These are phyloP conservation scores for Phytopythium boreale DNA, from an alignment of 352 stramenopile genomes.

Conservation along the genomic window DNA sequence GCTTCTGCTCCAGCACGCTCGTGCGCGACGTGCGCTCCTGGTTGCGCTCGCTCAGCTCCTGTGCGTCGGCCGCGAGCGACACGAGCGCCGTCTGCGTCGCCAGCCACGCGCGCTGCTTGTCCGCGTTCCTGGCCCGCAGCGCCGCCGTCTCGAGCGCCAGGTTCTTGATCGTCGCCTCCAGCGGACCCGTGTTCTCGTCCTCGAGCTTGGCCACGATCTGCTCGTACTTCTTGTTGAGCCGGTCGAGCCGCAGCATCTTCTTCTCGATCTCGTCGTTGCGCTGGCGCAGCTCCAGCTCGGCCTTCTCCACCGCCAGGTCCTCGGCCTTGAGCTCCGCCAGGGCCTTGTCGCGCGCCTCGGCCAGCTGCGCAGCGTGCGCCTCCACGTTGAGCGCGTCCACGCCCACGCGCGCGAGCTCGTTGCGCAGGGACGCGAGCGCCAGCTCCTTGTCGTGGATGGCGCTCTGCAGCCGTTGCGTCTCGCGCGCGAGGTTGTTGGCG, in stretches of 20 bases:
- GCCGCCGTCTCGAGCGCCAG: constrained; percentile 85
- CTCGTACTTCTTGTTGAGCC: constrained; percentile 95
- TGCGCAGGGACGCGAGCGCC: constrained; percentile 81
- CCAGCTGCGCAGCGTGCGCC: constrained; percentile 83
- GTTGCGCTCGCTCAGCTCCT: constrained; percentile 87
- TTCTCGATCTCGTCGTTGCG: constrained; percentile 96
- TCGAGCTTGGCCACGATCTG: constrained; percentile 87
- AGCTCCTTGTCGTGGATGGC: constrained; percentile 89
- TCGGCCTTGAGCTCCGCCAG: constrained; percentile 85
- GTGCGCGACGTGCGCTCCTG: constrained; percentile 89
- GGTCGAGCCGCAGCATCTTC: constrained; percentile 92
- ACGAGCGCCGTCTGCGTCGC: constrained; percentile 89
- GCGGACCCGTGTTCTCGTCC: constrained; percentile 90
- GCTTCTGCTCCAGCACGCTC: constrained; percentile 90
- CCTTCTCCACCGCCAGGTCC: constrained; percentile 88
- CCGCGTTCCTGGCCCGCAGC: constrained; percentile 58
- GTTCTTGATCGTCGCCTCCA: constrained; percentile 94
- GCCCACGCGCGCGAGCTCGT: constrained; percentile 91
- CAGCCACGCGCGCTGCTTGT: constrained; percentile 91
- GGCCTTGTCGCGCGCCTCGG: constrained; percentile 76
- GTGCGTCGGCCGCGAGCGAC: constrained; percentile 80
- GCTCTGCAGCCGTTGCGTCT: constrained; percentile 66
- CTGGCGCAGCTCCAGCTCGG: constrained; percentile 93
- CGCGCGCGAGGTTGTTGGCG: constrained; percentile 87
- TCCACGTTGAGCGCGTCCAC: constrained; percentile 93